Conservation (phyloP, 352 stramenopile species). For the Pythium rishiriense region DNA sequence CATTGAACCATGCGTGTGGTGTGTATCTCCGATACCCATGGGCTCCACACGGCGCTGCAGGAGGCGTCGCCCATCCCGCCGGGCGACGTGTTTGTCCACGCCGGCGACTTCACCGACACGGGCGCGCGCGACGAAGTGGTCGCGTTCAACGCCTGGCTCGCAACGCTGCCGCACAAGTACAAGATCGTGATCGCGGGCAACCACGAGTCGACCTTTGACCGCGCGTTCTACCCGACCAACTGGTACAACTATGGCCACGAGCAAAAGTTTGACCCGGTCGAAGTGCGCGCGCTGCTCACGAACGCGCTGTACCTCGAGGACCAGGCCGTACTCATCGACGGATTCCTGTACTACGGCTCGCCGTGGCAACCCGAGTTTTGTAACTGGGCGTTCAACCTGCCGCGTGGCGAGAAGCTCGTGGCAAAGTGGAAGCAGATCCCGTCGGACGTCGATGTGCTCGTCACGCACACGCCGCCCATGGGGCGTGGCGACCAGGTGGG, state of each 20-base stretch:
- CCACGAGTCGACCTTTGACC: slow-evolving; percentile 83
- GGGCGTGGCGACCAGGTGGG: slow-evolving; percentile 71
- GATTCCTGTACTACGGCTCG: slow-evolving; percentile 73
- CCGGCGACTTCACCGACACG: slow-evolving; percentile 89
- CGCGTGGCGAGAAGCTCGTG: slow-evolving; percentile 42
- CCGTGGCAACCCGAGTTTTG: slow-evolving; percentile 86
- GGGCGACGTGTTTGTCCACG: slow-evolving; percentile 87
- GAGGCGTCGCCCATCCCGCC: slow-evolving; percentile 38
- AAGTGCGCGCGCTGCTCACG: slow-evolving; percentile 72
- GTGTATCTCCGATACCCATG: slow-evolving; percentile 78
- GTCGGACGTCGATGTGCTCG: slow-evolving; percentile 75
- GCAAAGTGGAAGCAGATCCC: slow-evolving; percentile 57
- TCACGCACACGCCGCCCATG: slow-evolving; percentile 87
- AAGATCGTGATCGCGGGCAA: slow-evolving; percentile 84
- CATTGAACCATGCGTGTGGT: slow-evolving; percentile 51
- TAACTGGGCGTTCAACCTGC: slow-evolving; percentile 81
- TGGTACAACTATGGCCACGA: slow-evolving; percentile 76
- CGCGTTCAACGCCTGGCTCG: slow-evolving; percentile 73
- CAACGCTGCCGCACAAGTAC: slow-evolving; percentile 63
- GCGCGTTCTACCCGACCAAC: slow-evolving; percentile 59
- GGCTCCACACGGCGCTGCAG: slow-evolving; percentile 65
- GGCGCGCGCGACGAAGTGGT: slow-evolving; percentile 61
- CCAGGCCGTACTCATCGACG: slow-evolving; percentile 67
- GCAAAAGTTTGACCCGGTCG: slow-evolving; percentile 60
- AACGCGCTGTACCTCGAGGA: slow-evolving; percentile 82